Percentiles rank a stretch among this genome's conserved stretches.
Conservation (phyloP, 169 alveolate species). For the Eimeria acervulina region DNA sequence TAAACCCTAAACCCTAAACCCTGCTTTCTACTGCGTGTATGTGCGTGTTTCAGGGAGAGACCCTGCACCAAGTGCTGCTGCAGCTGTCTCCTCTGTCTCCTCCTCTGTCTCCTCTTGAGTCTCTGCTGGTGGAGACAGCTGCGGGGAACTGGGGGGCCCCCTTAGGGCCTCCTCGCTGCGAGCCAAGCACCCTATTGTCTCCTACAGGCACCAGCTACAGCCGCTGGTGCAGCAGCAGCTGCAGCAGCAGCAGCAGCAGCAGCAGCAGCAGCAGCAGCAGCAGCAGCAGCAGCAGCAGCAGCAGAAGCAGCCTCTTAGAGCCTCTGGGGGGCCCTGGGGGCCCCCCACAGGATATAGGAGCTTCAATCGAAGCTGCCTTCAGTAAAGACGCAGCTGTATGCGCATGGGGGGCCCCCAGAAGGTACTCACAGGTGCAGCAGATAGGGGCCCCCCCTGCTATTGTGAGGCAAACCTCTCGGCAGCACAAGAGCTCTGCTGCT, state of each 20-base stretch:
- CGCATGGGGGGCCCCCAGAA: neutral
- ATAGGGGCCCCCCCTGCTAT: slow-evolving; percentile 21
- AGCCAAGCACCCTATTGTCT: too few relatives aligned
- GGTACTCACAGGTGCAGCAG: slow-evolving; percentile 12
- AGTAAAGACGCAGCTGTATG: neutral
- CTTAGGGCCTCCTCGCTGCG: too few relatives aligned
- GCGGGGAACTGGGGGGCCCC: neutral
- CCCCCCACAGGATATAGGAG: neutral
- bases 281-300: too few relatives aligned
- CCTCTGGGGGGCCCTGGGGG: neutral
- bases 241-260: slow-evolving; percentile 38
- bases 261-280: slow-evolving; percentile 39
- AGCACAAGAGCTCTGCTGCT: neutral
- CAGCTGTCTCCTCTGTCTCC: slow-evolving; percentile 9
- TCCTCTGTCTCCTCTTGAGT: neutral
- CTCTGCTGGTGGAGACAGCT: slow-evolving; percentile 3
- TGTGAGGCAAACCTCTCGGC: neutral
- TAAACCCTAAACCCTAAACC: slow-evolving; percentile 61
- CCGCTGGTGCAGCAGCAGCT: slow-evolving; percentile 19
- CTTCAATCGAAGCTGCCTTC: neutral
- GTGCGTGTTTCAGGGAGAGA: slow-evolving; percentile 13
- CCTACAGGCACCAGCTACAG: too few relatives aligned
- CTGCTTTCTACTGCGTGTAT: neutral
- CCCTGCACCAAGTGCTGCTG: neutral
- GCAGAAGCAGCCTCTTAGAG: too few relatives aligned